These are phyloP conservation scores for Hemileccinum rubropunctum DNA, from an alignment of 768 basidiomycete genomes.

Conservation along the genomic window DNA sequence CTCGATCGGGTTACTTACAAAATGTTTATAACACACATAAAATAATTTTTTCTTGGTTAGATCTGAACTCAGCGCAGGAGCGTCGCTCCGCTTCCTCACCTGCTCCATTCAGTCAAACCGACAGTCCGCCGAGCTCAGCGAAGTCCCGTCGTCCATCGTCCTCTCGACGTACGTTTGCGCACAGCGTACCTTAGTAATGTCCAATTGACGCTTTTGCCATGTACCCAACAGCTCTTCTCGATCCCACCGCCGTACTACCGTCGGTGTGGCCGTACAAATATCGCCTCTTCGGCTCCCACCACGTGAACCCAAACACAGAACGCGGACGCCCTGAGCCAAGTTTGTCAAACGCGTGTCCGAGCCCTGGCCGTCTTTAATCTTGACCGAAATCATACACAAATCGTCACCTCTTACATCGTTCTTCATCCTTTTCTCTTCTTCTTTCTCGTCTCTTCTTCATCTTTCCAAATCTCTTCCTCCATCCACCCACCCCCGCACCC, in stretches of 20 bases:
- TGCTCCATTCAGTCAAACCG: constrained; percentile 18
- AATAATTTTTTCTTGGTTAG: neutral
- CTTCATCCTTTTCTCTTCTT: constrained; percentile 12
- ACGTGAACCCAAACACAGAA: constrained; percentile 33
- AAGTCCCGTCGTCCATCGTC: constrained; percentile 21
- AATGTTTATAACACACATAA: neutral
- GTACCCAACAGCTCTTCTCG: constrained; percentile 6
- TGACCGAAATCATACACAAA: constrained; percentile 30
- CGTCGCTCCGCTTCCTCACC: constrained; percentile 17
- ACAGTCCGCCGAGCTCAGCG: constrained; percentile 38
- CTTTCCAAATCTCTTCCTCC: constrained; percentile 32
- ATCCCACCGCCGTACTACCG: constrained; percentile 20
- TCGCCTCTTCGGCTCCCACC: constrained; percentile 33
- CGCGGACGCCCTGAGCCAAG: constrained; percentile 31
- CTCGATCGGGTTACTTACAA: neutral
- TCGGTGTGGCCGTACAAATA: constrained; percentile 12
- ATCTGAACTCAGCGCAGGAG: constrained; percentile 29
- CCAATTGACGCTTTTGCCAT: constrained; percentile 28
- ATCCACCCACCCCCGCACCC: constrained; percentile 31
- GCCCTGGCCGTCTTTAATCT: constrained; percentile 34
- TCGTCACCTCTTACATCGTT: constrained; percentile 25
- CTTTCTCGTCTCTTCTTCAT: constrained; percentile 11
- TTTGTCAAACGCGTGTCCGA: constrained; percentile 37
- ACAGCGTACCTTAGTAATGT: constrained; percentile 12
- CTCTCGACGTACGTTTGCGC: constrained; percentile 25